Evolutionary conservation across 2,329 filamentous ascomycete species (phyloP), one percentile per base, ranked within the genome.

Genomic region (Fusarium torreyae): DNA sequence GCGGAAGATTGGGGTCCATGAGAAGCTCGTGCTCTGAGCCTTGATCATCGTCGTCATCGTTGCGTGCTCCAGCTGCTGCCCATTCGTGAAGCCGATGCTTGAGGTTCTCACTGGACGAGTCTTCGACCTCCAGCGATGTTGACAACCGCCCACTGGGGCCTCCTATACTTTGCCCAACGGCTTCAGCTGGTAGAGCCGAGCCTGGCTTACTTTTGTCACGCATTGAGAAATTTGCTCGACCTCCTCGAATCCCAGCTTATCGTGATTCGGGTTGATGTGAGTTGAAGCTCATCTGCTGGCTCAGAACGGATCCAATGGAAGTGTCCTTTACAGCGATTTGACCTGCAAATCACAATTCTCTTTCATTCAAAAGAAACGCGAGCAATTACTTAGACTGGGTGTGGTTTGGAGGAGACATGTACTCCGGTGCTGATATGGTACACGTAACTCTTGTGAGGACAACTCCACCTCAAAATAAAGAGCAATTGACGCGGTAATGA

Each of bases 1-100:
- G 81, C 4, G 84, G 82, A 4, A 84, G 77, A 61, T 85, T 84
- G 1, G 86, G 85, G 68, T 88, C 85, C 72, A 88, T 76, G n/a
- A 89, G 81, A 42, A 86, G 83, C 74, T 88, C 87, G 70, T 86
- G 79, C 74, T 89, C 87, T 28, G 83, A 84, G 46, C 77, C 82
- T 57, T 82, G 77, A 62, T 86, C 85, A 54, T 83, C 81, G 36
- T 81, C 81, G 42, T 80, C 78, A 36, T 82, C 81, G 36, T 81
- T 78, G 18, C 77, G 73, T 2, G 74, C 75, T 46, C 76, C 79
- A 56, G 81, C 79, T 67, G 82, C 78, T 63, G 75, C 77, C 81
- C 83, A 83, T 66, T 80, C 77, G 26, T 81, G 79, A 64, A 80
- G 75, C 46, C 80, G 77, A 60, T 78, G 72, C 53, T 72, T 73